A percentile compares a stretch with the other conserved stretches of the same genome.
phyloP scores from a whole-genome alignment of 1,284 basidiomycete genomes.

The Cryptococcus hybrid region DNA sequence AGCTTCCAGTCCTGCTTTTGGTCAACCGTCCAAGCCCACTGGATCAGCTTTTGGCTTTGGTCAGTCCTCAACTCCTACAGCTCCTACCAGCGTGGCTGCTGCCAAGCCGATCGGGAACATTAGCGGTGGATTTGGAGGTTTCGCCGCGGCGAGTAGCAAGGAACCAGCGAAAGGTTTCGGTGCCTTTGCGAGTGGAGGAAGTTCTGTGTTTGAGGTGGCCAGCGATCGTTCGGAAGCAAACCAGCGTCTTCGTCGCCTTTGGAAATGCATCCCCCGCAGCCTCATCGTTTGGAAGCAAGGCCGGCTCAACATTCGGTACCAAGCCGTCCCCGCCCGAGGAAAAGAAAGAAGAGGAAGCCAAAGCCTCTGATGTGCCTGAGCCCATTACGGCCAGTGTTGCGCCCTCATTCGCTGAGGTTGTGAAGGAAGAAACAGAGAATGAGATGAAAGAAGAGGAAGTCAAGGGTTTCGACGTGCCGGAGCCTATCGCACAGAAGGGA shows the following conservation, averaged over 20 bases:
- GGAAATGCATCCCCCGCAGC: neutral
- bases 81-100: neutral
- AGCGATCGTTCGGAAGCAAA: neutral
- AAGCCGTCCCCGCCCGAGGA: neutral
- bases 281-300: neutral
- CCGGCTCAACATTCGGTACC: neutral
- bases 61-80: slow-evolving; percentile 17
- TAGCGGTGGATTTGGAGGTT: slow-evolving; percentile 41
- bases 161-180: slow-evolving; percentile 13
- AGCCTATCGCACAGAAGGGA: neutral
- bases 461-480: slow-evolving; percentile 6
- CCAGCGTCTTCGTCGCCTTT: neutral
- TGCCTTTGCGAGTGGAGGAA: neutral
- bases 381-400: neutral
- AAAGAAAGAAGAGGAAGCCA: neutral
- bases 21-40: slow-evolving; percentile 22
- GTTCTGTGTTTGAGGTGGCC: neutral
- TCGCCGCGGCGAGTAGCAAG: slow-evolving; percentile 21
- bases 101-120: slow-evolving; percentile 6
- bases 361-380: neutral
- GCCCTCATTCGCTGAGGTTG: neutral
- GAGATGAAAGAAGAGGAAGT: slow-evolving; percentile 3
- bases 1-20: slow-evolving; percentile 13
- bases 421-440: neutral
- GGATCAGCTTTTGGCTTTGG: slow-evolving; percentile 17